phyloP scores from a whole-genome alignment of 257 asterid species.

The Rehmannia glutinosa region DNA sequence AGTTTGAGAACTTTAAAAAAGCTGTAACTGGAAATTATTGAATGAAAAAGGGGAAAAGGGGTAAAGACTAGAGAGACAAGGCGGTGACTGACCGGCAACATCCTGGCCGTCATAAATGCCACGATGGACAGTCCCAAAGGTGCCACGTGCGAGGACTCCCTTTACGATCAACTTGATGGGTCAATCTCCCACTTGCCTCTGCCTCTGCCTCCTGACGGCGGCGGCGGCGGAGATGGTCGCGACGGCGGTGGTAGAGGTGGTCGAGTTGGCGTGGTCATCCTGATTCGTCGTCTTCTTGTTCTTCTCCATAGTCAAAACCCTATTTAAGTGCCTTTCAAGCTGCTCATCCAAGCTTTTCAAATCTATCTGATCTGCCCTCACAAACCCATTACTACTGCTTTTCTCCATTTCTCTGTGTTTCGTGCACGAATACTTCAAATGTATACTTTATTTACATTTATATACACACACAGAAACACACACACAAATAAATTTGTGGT shows the following conservation, averaged over 20 bases:
- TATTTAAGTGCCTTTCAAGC: conserved; percentile 60
- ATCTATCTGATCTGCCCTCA: conserved; percentile 89
- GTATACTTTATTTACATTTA: neutral
- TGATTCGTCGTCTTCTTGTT: conserved; percentile 39
- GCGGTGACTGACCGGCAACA: conserved; percentile 68
- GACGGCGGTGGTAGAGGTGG: conserved; percentile 9
- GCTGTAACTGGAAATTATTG: no score
- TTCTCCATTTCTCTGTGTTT: conserved; percentile 49
- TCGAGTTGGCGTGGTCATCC: conserved; percentile 20
- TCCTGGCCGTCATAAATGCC: conserved; percentile 80
- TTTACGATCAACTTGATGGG: conserved; percentile 65
- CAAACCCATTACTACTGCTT: conserved; percentile 63
- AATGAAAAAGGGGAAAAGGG: no score
- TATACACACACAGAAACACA: neutral
- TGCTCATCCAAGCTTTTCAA: conserved; percentile 86
- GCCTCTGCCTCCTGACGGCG: conserved; percentile 41
- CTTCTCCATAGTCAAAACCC: conserved; percentile 64
- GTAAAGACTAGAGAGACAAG: neutral
- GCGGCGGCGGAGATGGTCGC: conserved; percentile 1
- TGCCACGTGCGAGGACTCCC: conserved; percentile 74
- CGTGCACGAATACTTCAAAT: neutral
- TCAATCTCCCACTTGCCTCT: conserved; percentile 94
- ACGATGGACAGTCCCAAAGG: conserved; percentile 88
- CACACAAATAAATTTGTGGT: neutral
- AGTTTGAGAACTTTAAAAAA: neutral